Evolutionary conservation across 768 basidiomycete species (phyloP), one percentile per base, ranked within the genome.

Genomic region (Phaffia australis): DNA sequence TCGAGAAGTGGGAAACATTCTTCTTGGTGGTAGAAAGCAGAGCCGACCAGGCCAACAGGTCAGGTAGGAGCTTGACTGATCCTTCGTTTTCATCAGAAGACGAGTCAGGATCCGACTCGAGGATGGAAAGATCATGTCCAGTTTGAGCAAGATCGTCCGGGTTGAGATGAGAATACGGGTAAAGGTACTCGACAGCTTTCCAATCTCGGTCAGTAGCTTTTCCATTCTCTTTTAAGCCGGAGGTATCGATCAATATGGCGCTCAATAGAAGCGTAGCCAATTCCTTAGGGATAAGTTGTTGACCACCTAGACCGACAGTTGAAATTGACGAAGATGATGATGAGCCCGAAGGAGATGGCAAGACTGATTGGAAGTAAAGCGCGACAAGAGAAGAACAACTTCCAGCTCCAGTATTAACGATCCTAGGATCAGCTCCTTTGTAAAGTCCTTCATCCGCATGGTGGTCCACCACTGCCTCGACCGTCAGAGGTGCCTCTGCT

Each of bases 201-300:
- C 79, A 76, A 73, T 99, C 94, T 11, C 80, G 76, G 3, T 77
- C 72, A 1, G 83, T 78, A 0, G 87, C 89, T 77, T 93, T 95
- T 3, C 89, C 88, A 2, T 84, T 86, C 1, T 78, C 78, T 70
- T 85, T 85, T 48, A 95, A 80, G 14, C 88, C 90, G 57, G 80
- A 78, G 0, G 93, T 98, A 76, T 99, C 95, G 72, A 97, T 85
- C 62, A 90, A 75, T 71, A 94, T 86, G 3, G 87, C 87, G 30
- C 80, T 82, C 11, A 97, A 76, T 16, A 95, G 81, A n/a, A 97
- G 81, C 0, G 82, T 83, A 7, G 88, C 87, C 15, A 95, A 78
- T 68, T 85, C 84, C 9, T 78, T 70, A 0, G 87, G 80, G 14
- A 83, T 19, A 1, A 62, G 56, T 1, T 48, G 16, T 11, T 59